Evolutionary conservation across 495 filamentous ascomycete species (phyloP).

Genomic region (Podospora tetraspora): DNA sequence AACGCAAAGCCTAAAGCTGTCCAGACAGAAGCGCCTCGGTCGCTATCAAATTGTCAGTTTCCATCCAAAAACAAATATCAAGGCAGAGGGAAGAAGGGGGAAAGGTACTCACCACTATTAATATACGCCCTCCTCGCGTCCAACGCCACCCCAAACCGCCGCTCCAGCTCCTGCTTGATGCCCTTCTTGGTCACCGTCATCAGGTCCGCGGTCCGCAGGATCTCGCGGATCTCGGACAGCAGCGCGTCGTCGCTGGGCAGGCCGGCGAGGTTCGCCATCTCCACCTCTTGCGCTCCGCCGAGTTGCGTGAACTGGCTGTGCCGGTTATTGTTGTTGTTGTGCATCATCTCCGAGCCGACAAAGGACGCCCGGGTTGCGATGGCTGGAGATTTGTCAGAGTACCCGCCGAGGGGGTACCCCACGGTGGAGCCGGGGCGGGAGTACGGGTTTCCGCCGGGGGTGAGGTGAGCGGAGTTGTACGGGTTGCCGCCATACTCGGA

Average conservation of each 20-base stretch:
- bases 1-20: slow-evolving; percentile 32
- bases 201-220: slow-evolving; percentile 82
- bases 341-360: slow-evolving; percentile 64
- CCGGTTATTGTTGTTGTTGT: slow-evolving; percentile 27
- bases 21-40: slow-evolving; percentile 47
- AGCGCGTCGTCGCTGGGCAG: slow-evolving; percentile 86
- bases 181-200: slow-evolving; percentile 99
- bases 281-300: slow-evolving; percentile 55
- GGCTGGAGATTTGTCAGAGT: slow-evolving; percentile 29
- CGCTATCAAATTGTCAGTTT: slow-evolving; percentile 27
- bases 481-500: slow-evolving; percentile 55
- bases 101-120: slow-evolving; percentile 78
- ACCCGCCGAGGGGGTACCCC: slow-evolving; percentile 37
- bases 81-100: no score
- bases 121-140: slow-evolving; percentile 85
- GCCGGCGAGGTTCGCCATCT: slow-evolving; percentile 60
- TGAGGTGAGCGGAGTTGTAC: no score
- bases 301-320: slow-evolving; percentile 43
- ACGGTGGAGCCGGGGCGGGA: slow-evolving; percentile 73
- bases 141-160: slow-evolving; percentile 73
- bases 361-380: slow-evolving; percentile 64
- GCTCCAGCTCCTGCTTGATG: slow-evolving; percentile 88
- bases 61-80: no score
- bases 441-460: slow-evolving; percentile 26
- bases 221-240: slow-evolving; percentile 88